Percentiles rank a stretch among this genome's conserved stretches.
Conservation (phyloP, 495 filamentous ascomycete species). For the Rusavskia elegans region DNA sequence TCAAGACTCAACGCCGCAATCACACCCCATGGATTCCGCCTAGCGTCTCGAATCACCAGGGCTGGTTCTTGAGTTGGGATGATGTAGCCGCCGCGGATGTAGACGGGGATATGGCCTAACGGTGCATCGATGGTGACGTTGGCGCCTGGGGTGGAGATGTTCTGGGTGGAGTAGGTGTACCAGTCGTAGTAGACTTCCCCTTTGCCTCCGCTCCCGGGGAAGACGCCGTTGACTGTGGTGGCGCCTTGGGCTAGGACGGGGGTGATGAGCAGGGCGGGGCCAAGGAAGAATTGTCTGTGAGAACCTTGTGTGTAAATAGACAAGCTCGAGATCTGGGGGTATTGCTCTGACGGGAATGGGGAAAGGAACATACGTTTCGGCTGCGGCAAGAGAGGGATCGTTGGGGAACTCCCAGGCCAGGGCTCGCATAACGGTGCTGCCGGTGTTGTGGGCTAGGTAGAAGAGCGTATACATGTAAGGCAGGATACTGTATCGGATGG, state of each 20-base stretch:
- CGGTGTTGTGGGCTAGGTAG: slow-evolving; percentile 48
- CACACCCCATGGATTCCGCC: slow-evolving; percentile 54
- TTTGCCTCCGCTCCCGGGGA: slow-evolving; percentile 46
- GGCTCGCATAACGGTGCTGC: slow-evolving; percentile 66
- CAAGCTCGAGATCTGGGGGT: too few species aligned
- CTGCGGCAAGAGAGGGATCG: slow-evolving; percentile 50
- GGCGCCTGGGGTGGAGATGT: slow-evolving; percentile 37
- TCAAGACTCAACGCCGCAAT: slow-evolving; percentile 41
- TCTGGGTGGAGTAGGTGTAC: slow-evolving; percentile 41
- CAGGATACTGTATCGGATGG: slow-evolving; percentile 55
- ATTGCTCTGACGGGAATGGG: neutral
- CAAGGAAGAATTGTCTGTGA: slow-evolving; percentile 59
- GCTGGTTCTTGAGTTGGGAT: slow-evolving; percentile 57
- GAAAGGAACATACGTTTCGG: slow-evolving; percentile 25
- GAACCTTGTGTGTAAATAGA: too few species aligned
- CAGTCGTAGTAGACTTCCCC: slow-evolving; percentile 70
- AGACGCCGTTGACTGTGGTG: slow-evolving; percentile 55
- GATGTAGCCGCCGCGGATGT: slow-evolving; percentile 52
- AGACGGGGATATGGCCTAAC: slow-evolving; percentile 66
- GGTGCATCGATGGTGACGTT: slow-evolving; percentile 64
- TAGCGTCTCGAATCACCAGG: slow-evolving; percentile 48
- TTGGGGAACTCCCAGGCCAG: slow-evolving; percentile 72
- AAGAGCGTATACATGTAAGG: slow-evolving; percentile 77
- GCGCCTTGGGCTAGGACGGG: slow-evolving; percentile 55
- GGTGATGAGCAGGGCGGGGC: slow-evolving; percentile 50